phyloP scores from a whole-genome alignment of 768 basidiomycete species.

The Hortiboletus flavorubellus region DNA sequence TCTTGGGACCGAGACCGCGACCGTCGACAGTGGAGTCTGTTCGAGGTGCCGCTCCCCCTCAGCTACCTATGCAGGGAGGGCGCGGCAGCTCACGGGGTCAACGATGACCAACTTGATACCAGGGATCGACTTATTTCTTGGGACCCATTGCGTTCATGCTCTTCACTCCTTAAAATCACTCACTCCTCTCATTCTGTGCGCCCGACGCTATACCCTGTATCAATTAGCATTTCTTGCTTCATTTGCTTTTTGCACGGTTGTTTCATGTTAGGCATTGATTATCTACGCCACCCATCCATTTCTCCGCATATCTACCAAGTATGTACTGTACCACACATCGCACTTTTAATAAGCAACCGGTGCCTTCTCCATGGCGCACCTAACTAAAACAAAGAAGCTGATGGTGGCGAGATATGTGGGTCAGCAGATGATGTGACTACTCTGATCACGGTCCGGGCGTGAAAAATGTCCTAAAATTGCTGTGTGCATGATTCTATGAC shows the following conservation, averaged over 20 bases:
- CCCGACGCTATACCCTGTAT: constrained; percentile 18
- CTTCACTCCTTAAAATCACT: constrained; percentile 10
- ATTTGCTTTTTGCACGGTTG: not conserved
- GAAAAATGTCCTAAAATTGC: not conserved
- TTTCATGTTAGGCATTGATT: constrained; percentile 1
- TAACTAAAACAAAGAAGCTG: constrained; percentile 2
- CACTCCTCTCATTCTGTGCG: constrained; percentile 3
- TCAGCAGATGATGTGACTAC: not conserved
- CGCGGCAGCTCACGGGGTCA: constrained; percentile 18
- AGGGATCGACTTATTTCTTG: constrained; percentile 17
- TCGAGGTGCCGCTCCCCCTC: constrained; percentile 20
- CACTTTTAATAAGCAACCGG: constrained; percentile 8
- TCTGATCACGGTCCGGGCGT: not conserved
- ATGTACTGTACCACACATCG: constrained; percentile 12
- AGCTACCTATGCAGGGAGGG: constrained; percentile 32
- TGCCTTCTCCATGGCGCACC: not conserved
- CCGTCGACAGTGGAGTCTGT: constrained; percentile 20
- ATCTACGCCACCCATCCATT: constrained; percentile 1
- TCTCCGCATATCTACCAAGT: constrained; percentile 5
- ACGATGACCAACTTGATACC: constrained; percentile 5
- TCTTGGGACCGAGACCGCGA: constrained; percentile 31
- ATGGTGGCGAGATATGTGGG: constrained; percentile 7
- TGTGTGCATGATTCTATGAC: constrained; percentile 12
- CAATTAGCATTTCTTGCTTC: not conserved
- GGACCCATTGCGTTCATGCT: constrained; percentile 8